These are phyloP conservation scores for Juglanconis juglandina DNA, from an alignment of 2,329 filamentous ascomycete species.

Conservation along the genomic window DNA sequence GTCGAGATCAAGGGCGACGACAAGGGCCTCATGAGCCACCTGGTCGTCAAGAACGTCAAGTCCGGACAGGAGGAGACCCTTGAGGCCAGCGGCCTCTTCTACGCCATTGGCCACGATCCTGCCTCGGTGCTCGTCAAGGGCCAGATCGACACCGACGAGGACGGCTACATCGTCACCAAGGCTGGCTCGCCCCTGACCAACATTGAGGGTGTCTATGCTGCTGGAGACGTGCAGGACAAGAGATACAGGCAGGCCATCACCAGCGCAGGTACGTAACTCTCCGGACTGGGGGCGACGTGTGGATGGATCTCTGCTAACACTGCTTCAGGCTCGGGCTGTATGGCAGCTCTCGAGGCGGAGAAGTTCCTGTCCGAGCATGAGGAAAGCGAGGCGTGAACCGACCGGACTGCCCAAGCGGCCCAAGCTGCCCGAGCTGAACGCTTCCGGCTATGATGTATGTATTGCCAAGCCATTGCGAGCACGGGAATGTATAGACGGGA, in stretches of 20 bases:
- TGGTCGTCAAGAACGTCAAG: slow-evolving; percentile 76
- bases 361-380: slow-evolving; percentile 76
- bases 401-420: neutral
- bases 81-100: slow-evolving; percentile 90
- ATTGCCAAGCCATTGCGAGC: neutral
- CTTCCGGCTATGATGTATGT: neutral
- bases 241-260: slow-evolving; percentile 96
- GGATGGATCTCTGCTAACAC: slow-evolving; percentile 21
- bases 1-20: slow-evolving; percentile 82
- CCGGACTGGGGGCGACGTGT: neutral
- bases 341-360: slow-evolving; percentile 93
- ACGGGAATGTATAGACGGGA: neutral
- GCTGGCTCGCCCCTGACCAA: slow-evolving; percentile 87
- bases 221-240: slow-evolving; percentile 98
- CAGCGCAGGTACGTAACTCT: slow-evolving; percentile 71
- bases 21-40: slow-evolving; percentile 81
- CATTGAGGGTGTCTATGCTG: slow-evolving; percentile 89
- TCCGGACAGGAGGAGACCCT: slow-evolving; percentile 78
- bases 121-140: slow-evolving; percentile 88
- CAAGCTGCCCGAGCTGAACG: neutral
- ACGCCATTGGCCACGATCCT: slow-evolving; percentile 94
- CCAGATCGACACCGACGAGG: slow-evolving; percentile 81
- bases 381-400: slow-evolving; percentile 31
- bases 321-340: slow-evolving; percentile 75
- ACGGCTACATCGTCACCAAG: slow-evolving; percentile 87